Percentiles rank a stretch among this genome's conserved stretches.
Conservation (phyloP, 495 filamentous ascomycete species). For the Hapsidospora chrysogenum region DNA sequence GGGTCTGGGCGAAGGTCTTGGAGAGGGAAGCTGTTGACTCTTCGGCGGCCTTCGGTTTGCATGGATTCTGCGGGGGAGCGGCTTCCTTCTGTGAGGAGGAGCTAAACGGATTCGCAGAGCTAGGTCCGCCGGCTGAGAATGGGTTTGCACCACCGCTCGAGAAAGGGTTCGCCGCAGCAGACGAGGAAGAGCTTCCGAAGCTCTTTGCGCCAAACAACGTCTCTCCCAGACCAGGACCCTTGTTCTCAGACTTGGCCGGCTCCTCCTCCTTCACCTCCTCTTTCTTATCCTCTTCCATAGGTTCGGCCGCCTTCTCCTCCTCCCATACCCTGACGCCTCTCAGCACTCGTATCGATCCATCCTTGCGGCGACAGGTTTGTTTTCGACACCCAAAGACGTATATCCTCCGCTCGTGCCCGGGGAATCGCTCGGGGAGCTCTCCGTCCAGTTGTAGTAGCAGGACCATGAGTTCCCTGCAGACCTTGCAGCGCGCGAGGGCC, state of each 20-base stretch:
- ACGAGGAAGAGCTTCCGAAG: constrained; percentile 22
- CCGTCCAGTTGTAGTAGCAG: constrained; percentile 83
- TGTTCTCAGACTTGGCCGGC: constrained; percentile 5
- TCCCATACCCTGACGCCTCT: constrained; percentile 40
- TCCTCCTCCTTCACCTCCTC: constrained; percentile 5
- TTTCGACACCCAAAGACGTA: constrained; percentile 70
- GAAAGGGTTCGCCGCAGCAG: constrained; percentile 21
- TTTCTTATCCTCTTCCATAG: constrained; percentile 8
- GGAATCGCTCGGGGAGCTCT: constrained; percentile 73
- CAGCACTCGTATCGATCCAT: constrained; percentile 59
- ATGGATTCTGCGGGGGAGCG: constrained; percentile 13
- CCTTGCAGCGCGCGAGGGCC: constrained; percentile 68
- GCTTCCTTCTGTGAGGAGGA: constrained; percentile 4
- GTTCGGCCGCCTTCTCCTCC: constrained; percentile 3
- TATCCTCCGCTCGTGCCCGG: constrained; percentile 67
- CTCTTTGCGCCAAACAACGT: constrained; percentile 35
- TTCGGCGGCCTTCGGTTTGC: constrained; percentile 10
- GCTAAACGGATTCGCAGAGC: constrained; percentile 11
- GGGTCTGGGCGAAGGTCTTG: constrained; percentile 51
- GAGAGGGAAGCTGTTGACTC: constrained; percentile 26
- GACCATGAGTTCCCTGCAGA: constrained; percentile 70
- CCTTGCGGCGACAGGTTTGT: constrained; percentile 68
- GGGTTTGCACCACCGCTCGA: constrained; percentile 11
- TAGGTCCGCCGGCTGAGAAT: constrained; percentile 6
- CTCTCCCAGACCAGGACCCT: constrained; percentile 28